Evolutionary conservation across 768 basidiomycete genomes (phyloP).

Genomic region (Tephrocybe rancida): DNA sequence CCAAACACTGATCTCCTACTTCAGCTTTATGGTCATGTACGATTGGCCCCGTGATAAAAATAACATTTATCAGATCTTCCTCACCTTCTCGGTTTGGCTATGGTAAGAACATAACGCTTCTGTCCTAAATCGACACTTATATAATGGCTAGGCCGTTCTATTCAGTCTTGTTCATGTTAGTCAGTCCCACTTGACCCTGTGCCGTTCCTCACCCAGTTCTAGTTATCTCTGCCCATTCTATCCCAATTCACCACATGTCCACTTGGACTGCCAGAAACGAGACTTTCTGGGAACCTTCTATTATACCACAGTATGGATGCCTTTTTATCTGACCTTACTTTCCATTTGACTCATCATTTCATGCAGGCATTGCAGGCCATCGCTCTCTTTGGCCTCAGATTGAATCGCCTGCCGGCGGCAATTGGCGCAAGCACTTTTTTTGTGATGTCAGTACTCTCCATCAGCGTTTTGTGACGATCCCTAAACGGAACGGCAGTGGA

Average conservation of each 20-base stretch:
- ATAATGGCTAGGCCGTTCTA: constrained; percentile 52
- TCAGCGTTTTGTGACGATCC: not conserved
- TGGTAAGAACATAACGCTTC: constrained; percentile 44
- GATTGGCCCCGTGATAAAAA: constrained; percentile 71
- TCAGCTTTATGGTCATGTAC: constrained; percentile 61
- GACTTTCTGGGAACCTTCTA: constrained; percentile 54
- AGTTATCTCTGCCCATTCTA: constrained; percentile 48
- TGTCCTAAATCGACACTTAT: constrained; percentile 13
- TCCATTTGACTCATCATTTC: constrained; percentile 1
- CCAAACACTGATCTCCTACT: not conserved
- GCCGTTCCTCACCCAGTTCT: constrained; percentile 4
- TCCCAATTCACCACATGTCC: constrained; percentile 14
- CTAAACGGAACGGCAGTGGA: constrained; percentile 23
- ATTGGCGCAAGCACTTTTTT: constrained; percentile 60
- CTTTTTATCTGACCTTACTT: not conserved
- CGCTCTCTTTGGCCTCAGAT: constrained; percentile 69
- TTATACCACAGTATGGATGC: constrained; percentile 41
- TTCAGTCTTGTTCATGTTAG: constrained; percentile 56
- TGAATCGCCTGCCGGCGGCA: constrained; percentile 68
- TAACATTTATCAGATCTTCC: constrained; percentile 60
- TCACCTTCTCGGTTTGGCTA: constrained; percentile 61
- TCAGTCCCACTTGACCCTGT: constrained; percentile 8
- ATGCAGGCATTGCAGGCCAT: constrained; percentile 60
- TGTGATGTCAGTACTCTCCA: constrained; percentile 41
- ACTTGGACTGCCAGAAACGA: constrained; percentile 37